These are phyloP conservation scores for Lactarius hatsudake DNA, from an alignment of 768 basidiomycete species.

Conservation along the genomic window DNA sequence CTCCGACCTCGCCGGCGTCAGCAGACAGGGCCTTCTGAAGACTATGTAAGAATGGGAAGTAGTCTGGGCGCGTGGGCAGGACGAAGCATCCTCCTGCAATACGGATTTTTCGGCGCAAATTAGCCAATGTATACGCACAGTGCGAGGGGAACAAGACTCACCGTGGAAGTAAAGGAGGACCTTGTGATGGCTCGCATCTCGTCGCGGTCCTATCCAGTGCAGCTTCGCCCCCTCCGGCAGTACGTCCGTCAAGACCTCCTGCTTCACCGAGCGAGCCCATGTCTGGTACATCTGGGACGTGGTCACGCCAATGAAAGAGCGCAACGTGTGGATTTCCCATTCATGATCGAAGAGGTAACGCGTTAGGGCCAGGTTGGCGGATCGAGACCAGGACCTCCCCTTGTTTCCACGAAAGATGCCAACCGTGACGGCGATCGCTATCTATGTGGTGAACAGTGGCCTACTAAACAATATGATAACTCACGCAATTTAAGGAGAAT, in stretches of 20 bases:
- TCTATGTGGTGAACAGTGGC: neutral
- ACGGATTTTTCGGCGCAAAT: neutral
- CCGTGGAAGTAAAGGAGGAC: slow-evolving; percentile 13
- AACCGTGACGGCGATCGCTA: slow-evolving; percentile 12
- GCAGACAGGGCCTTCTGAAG: neutral
- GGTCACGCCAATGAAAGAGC: slow-evolving; percentile 6
- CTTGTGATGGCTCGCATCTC: slow-evolving; percentile 1
- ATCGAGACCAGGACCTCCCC: slow-evolving; percentile 11
- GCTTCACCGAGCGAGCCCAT: slow-evolving; percentile 1
- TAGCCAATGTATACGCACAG: neutral
- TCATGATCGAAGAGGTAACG: slow-evolving; percentile 6
- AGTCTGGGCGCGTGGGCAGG: neutral
- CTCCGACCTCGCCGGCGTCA: slow-evolving; percentile 2
- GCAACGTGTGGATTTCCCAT: slow-evolving; percentile 1
- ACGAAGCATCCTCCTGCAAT: slow-evolving; percentile 6
- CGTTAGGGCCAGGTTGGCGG: neutral
- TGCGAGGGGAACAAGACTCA: neutral
- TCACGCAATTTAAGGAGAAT: neutral
- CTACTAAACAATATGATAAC: neutral
- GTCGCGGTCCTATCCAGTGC: slow-evolving; percentile 18
- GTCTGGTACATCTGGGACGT: slow-evolving; percentile 4
- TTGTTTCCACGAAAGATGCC: slow-evolving; percentile 17
- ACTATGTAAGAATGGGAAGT: neutral
- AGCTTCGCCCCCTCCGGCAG: slow-evolving; percentile 7
- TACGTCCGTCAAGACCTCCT: slow-evolving; percentile 6